A percentile compares a stretch with the other conserved stretches of the same genome.
Conservation (phyloP, 352 stramenopile species). For the Phytophthora citrophthora region DNA sequence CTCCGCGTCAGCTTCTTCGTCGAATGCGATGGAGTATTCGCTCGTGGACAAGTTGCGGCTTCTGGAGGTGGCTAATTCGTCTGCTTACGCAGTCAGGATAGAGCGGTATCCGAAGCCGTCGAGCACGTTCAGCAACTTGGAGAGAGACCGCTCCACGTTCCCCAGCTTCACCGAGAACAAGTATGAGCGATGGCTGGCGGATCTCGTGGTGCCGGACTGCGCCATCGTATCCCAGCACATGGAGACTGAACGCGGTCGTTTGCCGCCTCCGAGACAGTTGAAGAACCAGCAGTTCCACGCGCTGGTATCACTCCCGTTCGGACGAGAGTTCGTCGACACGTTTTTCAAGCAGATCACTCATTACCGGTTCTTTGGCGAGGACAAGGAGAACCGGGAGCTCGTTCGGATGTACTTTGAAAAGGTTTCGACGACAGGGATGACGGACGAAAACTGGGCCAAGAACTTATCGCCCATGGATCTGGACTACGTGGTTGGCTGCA, state of each 20-base stretch:
- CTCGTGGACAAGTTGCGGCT: conserved; percentile 76
- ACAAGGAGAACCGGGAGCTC: conserved; percentile 76
- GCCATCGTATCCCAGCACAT: conserved; percentile 53
- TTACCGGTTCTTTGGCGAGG: conserved; percentile 71
- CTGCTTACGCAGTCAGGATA: conserved; percentile 77
- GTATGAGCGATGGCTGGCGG: conserved; percentile 75
- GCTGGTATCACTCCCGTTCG: conserved; percentile 75
- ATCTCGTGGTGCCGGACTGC: conserved; percentile 67
- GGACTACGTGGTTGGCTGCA: conserved; percentile 61
- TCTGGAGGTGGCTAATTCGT: conserved; percentile 74
- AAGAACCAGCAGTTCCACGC: conserved; percentile 78
- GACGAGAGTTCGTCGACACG: conserved; percentile 60
- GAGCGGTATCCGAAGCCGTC: conserved; percentile 83
- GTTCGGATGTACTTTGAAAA: conserved; percentile 86
- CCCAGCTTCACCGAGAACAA: conserved; percentile 71
- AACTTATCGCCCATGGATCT: conserved; percentile 48
- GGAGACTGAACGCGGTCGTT: conserved; percentile 48
- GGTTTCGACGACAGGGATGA: conserved; percentile 71
- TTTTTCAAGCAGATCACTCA: conserved; percentile 80
- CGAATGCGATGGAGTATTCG: conserved; percentile 60
- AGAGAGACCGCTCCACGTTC: conserved; percentile 54
- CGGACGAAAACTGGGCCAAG: conserved; percentile 64
- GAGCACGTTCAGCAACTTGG: conserved; percentile 68
- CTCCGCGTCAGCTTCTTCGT: conserved; percentile 41
- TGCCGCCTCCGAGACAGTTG: conserved; percentile 60